Evolutionary conservation across 164 flowering plant species (phyloP), one percentile per base, ranked within the genome.

Genomic region (Stephania yunnanensis): DNA sequence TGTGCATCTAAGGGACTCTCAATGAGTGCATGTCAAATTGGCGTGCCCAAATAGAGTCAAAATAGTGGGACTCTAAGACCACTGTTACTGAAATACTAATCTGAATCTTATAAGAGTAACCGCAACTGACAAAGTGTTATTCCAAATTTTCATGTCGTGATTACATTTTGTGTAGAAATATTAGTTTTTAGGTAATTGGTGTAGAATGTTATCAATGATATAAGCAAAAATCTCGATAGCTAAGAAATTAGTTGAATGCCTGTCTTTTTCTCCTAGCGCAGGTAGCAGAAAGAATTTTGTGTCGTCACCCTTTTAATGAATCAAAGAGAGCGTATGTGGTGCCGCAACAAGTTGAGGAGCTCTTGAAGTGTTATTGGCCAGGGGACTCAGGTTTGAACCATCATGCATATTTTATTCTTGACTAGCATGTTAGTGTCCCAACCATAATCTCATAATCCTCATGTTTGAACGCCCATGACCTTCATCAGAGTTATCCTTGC

Each of bases 281-380:
- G 97, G 91, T 85, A 22, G 93, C 84, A 44, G 95, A 92, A 82
- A 77, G 98, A 50, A 86, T 96, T 46, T 78, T 96, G 64, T 96
- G 99, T 74, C 97, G 99, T 69, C 99, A 94, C 81, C 99, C 99
- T 55, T 96, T 96, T 77, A 94, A 78, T 79, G 99, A 96, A 86
- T 96, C 99, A 25, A 94, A 96, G 82, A 87, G 99, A 82, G 99
- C 99, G 36, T 94, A 91, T 84, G 97, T 96, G 79, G 97, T 96
- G 52, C 99, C 99, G 6, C 95, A 96, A 77, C 86, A 74, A 30
- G 96, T 96, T 70, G 99, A 94, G 85, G 99, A 96, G 85, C 97
- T 96, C 73, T 77, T 94, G 73, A 90, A 90, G 85, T 94, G 99
- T 80, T 96, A 86, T 78, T 94, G 98, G 98, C 87, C 91, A 55